Percentiles rank a stretch among this genome's conserved stretches.
These are phyloP conservation scores for Exsudoporus frostii DNA, from an alignment of 768 basidiomycete species.

Conservation along the genomic window DNA sequence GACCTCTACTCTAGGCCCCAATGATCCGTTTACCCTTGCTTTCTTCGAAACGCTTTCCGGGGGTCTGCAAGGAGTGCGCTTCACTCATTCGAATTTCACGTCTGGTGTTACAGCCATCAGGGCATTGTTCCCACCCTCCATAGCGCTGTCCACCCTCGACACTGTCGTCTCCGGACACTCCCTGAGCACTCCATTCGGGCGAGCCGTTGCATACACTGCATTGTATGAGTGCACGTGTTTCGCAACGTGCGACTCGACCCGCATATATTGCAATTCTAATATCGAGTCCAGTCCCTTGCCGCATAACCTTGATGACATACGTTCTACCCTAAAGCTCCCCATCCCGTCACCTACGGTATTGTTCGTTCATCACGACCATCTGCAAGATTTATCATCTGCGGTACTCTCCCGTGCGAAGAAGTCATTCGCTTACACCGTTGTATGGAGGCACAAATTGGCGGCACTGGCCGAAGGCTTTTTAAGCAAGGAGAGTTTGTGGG, in stretches of 20 bases:
- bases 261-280: conserved; percentile 40
- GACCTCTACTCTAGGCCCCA: conserved; percentile 28
- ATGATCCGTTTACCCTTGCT: conserved; percentile 64
- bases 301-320: conserved; percentile 45
- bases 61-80: conserved; percentile 54
- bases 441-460: conserved; percentile 75
- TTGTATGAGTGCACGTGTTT: conserved; percentile 73
- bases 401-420: conserved; percentile 55
- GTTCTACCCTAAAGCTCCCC: conserved; percentile 46
- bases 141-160: conserved; percentile 66
- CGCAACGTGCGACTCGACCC: conserved; percentile 57
- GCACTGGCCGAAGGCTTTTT: conserved; percentile 70
- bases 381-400: conserved; percentile 49
- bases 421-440: conserved; percentile 56
- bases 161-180: conserved; percentile 74
- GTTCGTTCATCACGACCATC: conserved; percentile 67
- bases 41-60: conserved; percentile 57
- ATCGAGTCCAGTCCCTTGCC: conserved; percentile 1
- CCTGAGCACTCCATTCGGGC: conserved; percentile 73
- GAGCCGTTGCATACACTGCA: conserved; percentile 78
- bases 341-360: conserved; percentile 76
- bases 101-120: conserved; percentile 84
- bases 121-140: conserved; percentile 70
- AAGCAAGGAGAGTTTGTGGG: conserved; percentile 80
- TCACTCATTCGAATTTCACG: conserved; percentile 84